A percentile compares a stretch with the other conserved stretches of the same genome.
Conservation (phyloP, 768 basidiomycete genomes). For the Mycena polygramma region DNA sequence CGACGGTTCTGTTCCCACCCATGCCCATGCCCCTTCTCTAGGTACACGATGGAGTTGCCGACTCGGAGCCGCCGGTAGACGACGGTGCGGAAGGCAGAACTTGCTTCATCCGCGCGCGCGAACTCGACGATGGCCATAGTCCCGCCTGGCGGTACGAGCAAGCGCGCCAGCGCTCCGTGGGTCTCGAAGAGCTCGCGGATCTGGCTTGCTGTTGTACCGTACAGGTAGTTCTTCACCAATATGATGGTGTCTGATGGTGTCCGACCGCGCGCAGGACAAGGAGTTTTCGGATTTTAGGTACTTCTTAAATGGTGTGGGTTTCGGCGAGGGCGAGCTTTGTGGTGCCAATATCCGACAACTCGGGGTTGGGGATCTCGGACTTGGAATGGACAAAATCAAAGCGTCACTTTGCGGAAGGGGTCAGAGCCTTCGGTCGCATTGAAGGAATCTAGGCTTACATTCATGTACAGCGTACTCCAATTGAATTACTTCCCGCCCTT, state of each 20-base stretch:
- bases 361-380: slow-evolving; percentile 88
- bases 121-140: slow-evolving; percentile 95
- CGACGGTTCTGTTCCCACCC: slow-evolving; percentile 66
- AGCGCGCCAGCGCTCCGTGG: slow-evolving; percentile 77
- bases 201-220: slow-evolving; percentile 81
- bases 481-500: slow-evolving; percentile 87
- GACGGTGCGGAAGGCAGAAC: slow-evolving; percentile 82
- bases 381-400: slow-evolving; percentile 92
- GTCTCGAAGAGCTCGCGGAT: slow-evolving; percentile 85
- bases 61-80: slow-evolving; percentile 91
- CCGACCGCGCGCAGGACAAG: slow-evolving; percentile 70
- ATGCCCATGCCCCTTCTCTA: slow-evolving; percentile 95
- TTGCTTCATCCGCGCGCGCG: slow-evolving; percentile 76
- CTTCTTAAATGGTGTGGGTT: slow-evolving; percentile 93
- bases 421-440: slow-evolving; percentile 36
- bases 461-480: slow-evolving; percentile 97
- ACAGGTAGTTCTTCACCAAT: slow-evolving; percentile 97
- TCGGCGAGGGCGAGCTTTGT: slow-evolving; percentile 97
- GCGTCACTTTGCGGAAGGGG: slow-evolving; percentile 81
- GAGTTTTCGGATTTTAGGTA: slow-evolving; percentile 90
- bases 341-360: slow-evolving; percentile 80
- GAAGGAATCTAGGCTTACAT: slow-evolving; percentile 72
- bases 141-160: slow-evolving; percentile 92
- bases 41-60: slow-evolving; percentile 90
- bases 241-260: slow-evolving; percentile 87